These are phyloP conservation scores for Candida glucosophila DNA, from an alignment of 1,139 yeast species.

Conservation along the genomic window DNA sequence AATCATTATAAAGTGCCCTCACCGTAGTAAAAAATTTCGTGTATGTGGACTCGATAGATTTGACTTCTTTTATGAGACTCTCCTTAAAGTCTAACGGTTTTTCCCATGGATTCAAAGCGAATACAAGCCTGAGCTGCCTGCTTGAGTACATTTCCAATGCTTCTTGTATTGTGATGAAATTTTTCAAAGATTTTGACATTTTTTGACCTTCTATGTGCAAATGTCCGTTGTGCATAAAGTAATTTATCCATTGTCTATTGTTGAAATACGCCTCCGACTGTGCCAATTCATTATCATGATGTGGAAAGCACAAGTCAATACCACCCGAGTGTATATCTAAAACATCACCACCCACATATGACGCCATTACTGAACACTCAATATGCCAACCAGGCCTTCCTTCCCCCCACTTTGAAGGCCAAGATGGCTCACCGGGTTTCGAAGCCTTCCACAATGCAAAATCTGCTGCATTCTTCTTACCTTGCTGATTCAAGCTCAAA, in stretches of 20 bases:
- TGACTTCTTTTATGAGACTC: constrained; percentile 66
- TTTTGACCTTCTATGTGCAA: constrained; percentile 96
- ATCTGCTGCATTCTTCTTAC: constrained; percentile 71
- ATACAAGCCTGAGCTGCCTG: constrained; percentile 82
- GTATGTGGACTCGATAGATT: constrained; percentile 61
- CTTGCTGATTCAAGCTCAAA: constrained; percentile 40
- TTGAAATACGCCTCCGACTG: constrained; percentile 92
- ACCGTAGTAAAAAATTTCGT: constrained; percentile 79
- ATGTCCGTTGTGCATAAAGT: constrained; percentile 94
- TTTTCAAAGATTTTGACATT: constrained; percentile 92
- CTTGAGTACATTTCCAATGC: constrained; percentile 65
- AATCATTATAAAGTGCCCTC: constrained; percentile 63
- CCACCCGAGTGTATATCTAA: constrained; percentile 98
- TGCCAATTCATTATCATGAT: constrained; percentile 96
- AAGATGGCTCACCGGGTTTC: constrained; percentile 94
- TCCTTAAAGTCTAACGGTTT: constrained; percentile 88
- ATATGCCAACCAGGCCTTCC: constrained; percentile 99
- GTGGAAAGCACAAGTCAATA: constrained; percentile 95
- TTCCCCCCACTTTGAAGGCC: constrained; percentile 94
- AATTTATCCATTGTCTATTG: constrained; percentile 91
- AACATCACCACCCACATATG: constrained; percentile 70
- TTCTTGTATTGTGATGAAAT: constrained; percentile 89
- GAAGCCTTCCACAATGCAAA: constrained; percentile 97
- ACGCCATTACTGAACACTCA: constrained; percentile 98
- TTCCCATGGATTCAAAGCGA: constrained; percentile 90